Conservation (phyloP, 257 asterid species). For the Jasminum sambac region DNA sequence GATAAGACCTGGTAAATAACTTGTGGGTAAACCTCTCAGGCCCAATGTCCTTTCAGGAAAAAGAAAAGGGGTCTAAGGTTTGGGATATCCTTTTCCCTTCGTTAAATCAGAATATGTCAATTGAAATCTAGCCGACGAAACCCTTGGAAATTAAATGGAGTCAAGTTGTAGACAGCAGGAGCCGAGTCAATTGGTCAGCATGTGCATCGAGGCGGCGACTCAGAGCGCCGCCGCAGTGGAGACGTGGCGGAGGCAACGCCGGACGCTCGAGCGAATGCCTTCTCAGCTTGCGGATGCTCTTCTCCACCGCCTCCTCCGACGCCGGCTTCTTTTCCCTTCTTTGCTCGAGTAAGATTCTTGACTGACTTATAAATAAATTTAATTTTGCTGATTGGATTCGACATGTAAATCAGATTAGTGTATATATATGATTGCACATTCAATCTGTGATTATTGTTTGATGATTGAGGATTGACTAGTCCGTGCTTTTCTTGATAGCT, state of each 20-base stretch:
- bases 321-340: conserved; percentile 83
- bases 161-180: conserved; percentile 38
- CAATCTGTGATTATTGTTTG: not conserved
- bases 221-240: conserved; percentile 62
- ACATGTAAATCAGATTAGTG: not conserved
- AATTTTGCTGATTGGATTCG: not conserved
- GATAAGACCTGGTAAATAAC: no score
- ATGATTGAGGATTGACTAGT: no score
- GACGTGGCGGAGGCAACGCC: conserved; percentile 91
- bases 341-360: conserved; percentile 66
- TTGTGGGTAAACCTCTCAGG: no score
- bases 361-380: not conserved
- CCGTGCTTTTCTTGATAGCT: not conserved
- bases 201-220: conserved; percentile 83
- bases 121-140: conserved; percentile 1
- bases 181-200: conserved; percentile 56
- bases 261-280: conserved; percentile 78
- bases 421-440: not conserved
- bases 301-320: conserved; percentile 62
- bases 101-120: conserved; percentile 9
- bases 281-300: conserved; percentile 74
- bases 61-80: no score
- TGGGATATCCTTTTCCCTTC: not conserved
- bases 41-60: no score
- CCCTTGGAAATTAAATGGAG: not conserved